Evolutionary conservation across 1,284 basidiomycete species (phyloP), one percentile per base, ranked within the genome.

Genomic region (Melampsora americana): DNA sequence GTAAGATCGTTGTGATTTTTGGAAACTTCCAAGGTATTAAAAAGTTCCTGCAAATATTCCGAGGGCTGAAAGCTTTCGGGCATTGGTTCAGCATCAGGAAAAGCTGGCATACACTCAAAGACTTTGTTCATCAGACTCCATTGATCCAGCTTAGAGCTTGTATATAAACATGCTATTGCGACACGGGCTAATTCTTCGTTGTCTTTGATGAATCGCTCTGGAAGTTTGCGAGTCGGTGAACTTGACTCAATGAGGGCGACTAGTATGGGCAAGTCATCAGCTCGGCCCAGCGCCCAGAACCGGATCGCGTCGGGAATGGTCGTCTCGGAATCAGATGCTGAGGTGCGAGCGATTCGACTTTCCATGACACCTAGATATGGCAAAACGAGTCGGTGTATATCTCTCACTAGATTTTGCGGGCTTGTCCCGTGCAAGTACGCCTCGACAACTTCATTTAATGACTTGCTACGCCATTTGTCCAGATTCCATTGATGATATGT

Each of bases 91-190:
- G 35, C 39, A 32, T 74, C 53, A 20, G 78, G 77, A 69, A 82
- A 96, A 9, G 90, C 93, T 0, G 94, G 94, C 60, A 96, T 85
- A 81, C 93, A 96, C 82, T 97, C 94, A 82, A 97, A 96, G 75
- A 96, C 92, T 46, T 86, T 85, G 79, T 90, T 92, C 93, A 95
- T 95, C 1, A 86, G 89, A 0, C 88, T 81, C 92, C 91, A 95
- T 78, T 89, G 86, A 79, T 88, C 85, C 46, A 89, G 83, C 74
- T 86, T 87, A 78, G 89, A 86, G 80, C 87, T 92, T 14, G 92
- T 92, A 79, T 97, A 97, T n/a, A 96, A 84, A 80, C 89, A 90
- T 2, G 93, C 90, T 11, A 96, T 87, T 0, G 93, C 92, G 4
- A 96, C 83, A 12, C 90, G 88, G 16, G 89, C 92, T 80, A 93